phyloP scores from a whole-genome alignment of 345 rosid species.

The Sisymbrium altissimum region DNA sequence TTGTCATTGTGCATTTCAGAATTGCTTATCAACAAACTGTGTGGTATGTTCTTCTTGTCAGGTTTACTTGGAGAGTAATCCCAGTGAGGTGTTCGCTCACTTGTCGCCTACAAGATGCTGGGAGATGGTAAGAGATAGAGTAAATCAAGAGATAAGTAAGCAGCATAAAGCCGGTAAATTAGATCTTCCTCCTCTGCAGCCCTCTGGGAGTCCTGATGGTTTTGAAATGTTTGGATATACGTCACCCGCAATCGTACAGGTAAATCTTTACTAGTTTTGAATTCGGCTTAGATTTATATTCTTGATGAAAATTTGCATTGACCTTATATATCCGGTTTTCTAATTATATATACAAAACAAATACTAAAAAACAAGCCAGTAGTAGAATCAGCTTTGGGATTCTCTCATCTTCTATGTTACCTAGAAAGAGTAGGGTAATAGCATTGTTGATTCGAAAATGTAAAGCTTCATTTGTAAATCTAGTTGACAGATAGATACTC shows the following conservation, averaged over 20 bases:
- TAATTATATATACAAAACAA: not conserved
- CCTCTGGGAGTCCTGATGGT: conserved; percentile 97
- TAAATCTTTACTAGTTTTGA: conserved; percentile 26
- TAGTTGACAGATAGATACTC: not conserved
- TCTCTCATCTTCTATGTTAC: not conserved
- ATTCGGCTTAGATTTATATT: not conserved
- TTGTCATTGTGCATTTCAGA: not conserved
- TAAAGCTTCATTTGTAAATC: not conserved
- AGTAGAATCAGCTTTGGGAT: not conserved
- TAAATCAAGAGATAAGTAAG: conserved; percentile 85
- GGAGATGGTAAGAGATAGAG: conserved; percentile 98
- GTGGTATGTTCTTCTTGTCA: conserved; percentile 38
- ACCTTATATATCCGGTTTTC: not conserved
- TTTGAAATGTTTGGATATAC: conserved; percentile 95
- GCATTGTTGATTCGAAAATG: not conserved
- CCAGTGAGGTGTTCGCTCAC: conserved; percentile 81
- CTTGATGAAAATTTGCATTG: not conserved
- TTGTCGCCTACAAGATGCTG: conserved; percentile 84
- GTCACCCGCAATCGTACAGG: conserved; percentile 94
- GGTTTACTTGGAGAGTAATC: conserved; percentile 80
- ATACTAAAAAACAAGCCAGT: not conserved
- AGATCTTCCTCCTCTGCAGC: conserved; percentile 89
- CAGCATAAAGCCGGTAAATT: conserved; percentile 71
- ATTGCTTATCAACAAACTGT: not conserved
- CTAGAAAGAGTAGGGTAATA: not conserved